Evolutionary conservation across 2,329 filamentous ascomycete genomes (phyloP).

Genomic region (Colletotrichum lupini): DNA sequence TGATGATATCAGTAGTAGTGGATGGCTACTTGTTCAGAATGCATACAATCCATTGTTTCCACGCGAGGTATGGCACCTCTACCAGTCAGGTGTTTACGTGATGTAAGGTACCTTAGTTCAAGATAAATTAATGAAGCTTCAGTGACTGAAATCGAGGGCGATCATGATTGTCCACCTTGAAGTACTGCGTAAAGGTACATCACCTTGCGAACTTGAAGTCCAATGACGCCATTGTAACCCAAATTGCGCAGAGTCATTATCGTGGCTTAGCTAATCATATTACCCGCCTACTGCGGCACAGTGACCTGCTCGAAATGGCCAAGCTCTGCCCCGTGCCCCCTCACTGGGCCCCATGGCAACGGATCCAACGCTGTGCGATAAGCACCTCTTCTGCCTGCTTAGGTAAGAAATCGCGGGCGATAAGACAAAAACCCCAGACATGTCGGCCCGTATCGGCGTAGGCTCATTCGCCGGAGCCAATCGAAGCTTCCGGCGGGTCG

Average conservation of each 20-base stretch:
- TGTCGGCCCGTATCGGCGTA: slow-evolving; percentile 7
- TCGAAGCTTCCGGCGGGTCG: slow-evolving; percentile 19
- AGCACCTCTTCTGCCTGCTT: not conserved
- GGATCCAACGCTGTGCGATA: not conserved
- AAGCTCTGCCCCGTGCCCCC: slow-evolving; percentile 10
- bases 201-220: not conserved
- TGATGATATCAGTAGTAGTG: no score
- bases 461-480: not conserved
- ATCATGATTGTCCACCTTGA: no score
- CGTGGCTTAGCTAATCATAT: not conserved
- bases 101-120: no score
- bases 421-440: slow-evolving; percentile 13
- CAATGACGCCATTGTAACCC: not conserved
- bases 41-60: no score
- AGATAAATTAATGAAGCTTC: no score
- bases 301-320: slow-evolving; percentile 22
- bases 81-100: no score
- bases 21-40: no score
- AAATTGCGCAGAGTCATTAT: not conserved
- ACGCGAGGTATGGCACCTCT: no score
- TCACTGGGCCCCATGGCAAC: not conserved
- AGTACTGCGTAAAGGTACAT: no score
- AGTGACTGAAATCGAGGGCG: no score
- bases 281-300: no score
- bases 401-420: not conserved